Conservation (phyloP, 371 early-diverging fungal genomes). For the Mortierella sp. region DNA sequence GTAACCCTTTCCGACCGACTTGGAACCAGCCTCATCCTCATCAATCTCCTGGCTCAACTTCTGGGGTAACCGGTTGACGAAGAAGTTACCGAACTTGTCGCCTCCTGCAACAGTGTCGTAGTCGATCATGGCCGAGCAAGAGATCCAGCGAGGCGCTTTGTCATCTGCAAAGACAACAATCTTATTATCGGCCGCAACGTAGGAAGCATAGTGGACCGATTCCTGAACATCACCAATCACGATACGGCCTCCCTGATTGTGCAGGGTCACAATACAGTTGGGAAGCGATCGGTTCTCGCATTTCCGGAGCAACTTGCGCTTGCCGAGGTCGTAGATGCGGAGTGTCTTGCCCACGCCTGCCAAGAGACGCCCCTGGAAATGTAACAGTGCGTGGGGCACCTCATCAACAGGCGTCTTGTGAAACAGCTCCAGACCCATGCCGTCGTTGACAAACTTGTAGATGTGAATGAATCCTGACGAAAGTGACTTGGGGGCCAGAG, state of each 20-base stretch:
- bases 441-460: slow-evolving; percentile 79
- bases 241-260: slow-evolving; percentile 90
- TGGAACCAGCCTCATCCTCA: slow-evolving; percentile 89
- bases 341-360: slow-evolving; percentile 92
- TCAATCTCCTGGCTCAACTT: slow-evolving; percentile 81
- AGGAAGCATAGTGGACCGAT: slow-evolving; percentile 86
- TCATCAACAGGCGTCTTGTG: slow-evolving; percentile 92
- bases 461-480: slow-evolving; percentile 80
- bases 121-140: slow-evolving; percentile 85
- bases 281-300: slow-evolving; percentile 87
- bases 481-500: slow-evolving; percentile 79
- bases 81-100: slow-evolving; percentile 97
- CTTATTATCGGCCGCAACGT: slow-evolving; percentile 80
- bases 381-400: slow-evolving; percentile 84
- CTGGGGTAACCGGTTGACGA: slow-evolving; percentile 81
- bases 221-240: slow-evolving; percentile 91
- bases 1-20: slow-evolving; percentile 80
- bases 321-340: slow-evolving; percentile 94
- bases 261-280: slow-evolving; percentile 76
- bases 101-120: slow-evolving; percentile 94
- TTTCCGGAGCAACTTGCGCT: slow-evolving; percentile 91
- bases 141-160: slow-evolving; percentile 90
- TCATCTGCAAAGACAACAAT: slow-evolving; percentile 95
- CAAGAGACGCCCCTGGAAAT: slow-evolving; percentile 91
- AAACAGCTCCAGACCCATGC: slow-evolving; percentile 77